Evolutionary conservation across 106 monocot genomes (phyloP), one percentile per base, ranked within the genome.

Genomic region (Hemerocallis citrina): DNA sequence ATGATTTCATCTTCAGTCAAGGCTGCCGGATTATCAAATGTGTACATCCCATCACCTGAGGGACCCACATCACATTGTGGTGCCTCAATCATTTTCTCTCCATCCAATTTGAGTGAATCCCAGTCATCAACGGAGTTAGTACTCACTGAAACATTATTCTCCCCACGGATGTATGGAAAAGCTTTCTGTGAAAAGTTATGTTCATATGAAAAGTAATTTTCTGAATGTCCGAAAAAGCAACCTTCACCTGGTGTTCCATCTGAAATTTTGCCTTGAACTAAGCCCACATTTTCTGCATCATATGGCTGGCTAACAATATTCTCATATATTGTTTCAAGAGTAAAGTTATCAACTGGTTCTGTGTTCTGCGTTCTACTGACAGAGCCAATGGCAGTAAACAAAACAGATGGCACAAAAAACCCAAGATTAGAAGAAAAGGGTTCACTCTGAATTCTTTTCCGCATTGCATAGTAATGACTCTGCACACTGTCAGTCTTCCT

Each of bases 391-490:
- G 17, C 51, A 39, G 36, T 45, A 62, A 29, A 44, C 46, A 57
- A 46, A 34, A 28, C 34, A 14, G 64, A 29, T 50, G 55, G 59
- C 22, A 54, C 23, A 63, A 43, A 34, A 37, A 61, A 85, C 38
- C 34, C 47, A 13, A 75, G 21, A 39, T 61, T 71, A 21, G 57
- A 39, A 52, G 66, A 52, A 50, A 39, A 62, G 39, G 80, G 75
- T 42, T 69, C 75, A 69, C 27, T 75, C 28, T 76, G 69, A n/a
- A 86, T 31, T 68, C 87, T 75, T 76, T 96, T 96, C 51, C 84
- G 69, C 77, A 64, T 72, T 27, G 86, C 75, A 68, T 84, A 70
- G 55, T 96, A 96, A 55, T 74, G 79, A 43, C 66, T 81, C 25
- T 69, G 66, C 31, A 96, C 66, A 61, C 74, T 86, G 16, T 79